Conservation (phyloP, 192 early-diverging fungal species). For the Pilobolus umbonatus region DNA sequence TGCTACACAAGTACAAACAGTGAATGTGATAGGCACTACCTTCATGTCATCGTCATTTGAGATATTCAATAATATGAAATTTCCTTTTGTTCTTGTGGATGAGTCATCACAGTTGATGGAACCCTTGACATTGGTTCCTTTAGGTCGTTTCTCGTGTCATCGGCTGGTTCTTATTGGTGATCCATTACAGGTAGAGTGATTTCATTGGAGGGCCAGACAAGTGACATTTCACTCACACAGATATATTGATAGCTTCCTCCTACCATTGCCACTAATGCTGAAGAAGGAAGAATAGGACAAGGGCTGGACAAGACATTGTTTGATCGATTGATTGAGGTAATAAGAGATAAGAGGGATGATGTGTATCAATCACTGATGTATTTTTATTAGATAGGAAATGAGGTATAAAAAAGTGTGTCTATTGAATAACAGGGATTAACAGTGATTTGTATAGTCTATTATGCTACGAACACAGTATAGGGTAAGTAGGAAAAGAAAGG, state of each 20-base stretch:
- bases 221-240: background rate
- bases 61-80: slow-evolving; percentile 47
- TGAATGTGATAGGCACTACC: slow-evolving; percentile 68
- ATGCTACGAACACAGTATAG: slow-evolving; percentile 71
- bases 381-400: slow-evolving; percentile 30
- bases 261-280: slow-evolving; percentile 56
- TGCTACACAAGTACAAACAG: slow-evolving; percentile 35
- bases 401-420: slow-evolving; percentile 17
- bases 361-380: background rate
- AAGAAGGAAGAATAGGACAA: slow-evolving; percentile 32
- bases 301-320: slow-evolving; percentile 84
- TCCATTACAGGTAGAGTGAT: slow-evolving; percentile 51
- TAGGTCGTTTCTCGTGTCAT: slow-evolving; percentile 54
- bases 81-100: slow-evolving; percentile 78
- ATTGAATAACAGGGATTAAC: background rate
- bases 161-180: slow-evolving; percentile 81
- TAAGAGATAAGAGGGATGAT: slow-evolving; percentile 4
- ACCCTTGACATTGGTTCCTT: slow-evolving; percentile 80
- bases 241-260: slow-evolving; percentile 62
- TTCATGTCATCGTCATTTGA: slow-evolving; percentile 79
- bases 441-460: slow-evolving; percentile 36
- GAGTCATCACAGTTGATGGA: slow-evolving; percentile 87
- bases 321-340: slow-evolving; percentile 61
- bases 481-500: slow-evolving; percentile 22
- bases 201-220: background rate